Conservation (phyloP, 1,284 basidiomycete species). For the Apiotrichum porosum region DNA sequence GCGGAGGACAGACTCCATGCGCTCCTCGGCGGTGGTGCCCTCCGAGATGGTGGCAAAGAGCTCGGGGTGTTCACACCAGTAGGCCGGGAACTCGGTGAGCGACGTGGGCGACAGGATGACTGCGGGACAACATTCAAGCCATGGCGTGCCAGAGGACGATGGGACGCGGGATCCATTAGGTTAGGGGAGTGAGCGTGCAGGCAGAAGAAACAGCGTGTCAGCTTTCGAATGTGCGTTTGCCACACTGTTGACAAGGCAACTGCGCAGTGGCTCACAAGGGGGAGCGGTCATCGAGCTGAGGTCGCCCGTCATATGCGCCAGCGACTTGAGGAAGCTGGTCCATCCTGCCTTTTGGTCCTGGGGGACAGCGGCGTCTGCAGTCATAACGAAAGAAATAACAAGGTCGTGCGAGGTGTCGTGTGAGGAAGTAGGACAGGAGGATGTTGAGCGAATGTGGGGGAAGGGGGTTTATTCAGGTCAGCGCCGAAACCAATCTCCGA, state of each 20-base stretch:
- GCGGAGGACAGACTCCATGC: conserved; percentile 68
- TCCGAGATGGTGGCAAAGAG: conserved; percentile 77
- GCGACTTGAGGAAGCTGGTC: conserved; percentile 52
- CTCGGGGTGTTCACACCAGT: conserved; percentile 87
- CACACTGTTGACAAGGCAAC: not conserved
- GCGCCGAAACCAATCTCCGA: no score
- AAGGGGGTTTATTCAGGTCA: no score
- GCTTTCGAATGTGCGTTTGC: not conserved
- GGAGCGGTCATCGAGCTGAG: conserved; percentile 90
- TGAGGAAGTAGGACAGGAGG: not conserved
- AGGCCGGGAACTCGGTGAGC: conserved; percentile 74
- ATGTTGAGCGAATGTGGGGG: not conserved
- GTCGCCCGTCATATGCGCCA: conserved; percentile 83
- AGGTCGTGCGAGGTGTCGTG: no score
- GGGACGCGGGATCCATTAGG: not conserved
- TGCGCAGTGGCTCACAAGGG: conserved; percentile 39
- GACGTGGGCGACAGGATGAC: conserved; percentile 77
- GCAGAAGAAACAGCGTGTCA: not conserved
- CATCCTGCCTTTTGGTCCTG: conserved; percentile 50
- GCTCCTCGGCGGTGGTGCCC: conserved; percentile 64
- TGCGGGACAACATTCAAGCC: no score
- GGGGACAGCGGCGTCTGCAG: conserved; percentile 43
- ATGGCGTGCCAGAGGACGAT: no score
- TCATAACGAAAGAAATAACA: not conserved
- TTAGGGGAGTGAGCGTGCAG: not conserved